phyloP scores from a whole-genome alignment of 176 grass and related monocot genomes.

The Urochloa ruziziensis region DNA sequence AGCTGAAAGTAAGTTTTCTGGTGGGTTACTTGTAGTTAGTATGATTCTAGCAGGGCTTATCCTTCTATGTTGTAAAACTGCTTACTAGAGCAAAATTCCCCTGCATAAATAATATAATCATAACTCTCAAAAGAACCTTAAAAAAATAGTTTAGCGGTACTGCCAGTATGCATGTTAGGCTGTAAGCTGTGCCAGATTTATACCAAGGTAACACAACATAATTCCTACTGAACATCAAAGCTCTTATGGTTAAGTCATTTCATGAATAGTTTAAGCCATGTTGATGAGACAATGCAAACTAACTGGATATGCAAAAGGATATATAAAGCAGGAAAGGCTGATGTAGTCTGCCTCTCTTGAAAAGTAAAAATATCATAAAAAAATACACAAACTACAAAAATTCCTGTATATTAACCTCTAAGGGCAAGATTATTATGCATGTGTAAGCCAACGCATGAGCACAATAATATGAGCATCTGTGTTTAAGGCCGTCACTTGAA shows the following conservation, averaged over 20 bases:
- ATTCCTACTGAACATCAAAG: conserved; percentile 3
- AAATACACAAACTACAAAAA: conserved; percentile 16
- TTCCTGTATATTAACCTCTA: conserved; percentile 24
- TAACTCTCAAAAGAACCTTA: background rate
- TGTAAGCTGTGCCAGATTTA: background rate
- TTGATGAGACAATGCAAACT: conserved; percentile 28
- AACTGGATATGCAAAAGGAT: conserved; percentile 38
- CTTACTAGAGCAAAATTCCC: background rate
- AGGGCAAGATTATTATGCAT: conserved; percentile 19
- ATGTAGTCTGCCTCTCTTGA: background rate
- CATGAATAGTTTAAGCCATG: conserved; percentile 1
- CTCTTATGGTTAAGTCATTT: background rate
- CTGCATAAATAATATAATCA: background rate
- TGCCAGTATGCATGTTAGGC: background rate
- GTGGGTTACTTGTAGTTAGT: background rate
- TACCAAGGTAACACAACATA: background rate
- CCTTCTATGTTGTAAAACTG: background rate
- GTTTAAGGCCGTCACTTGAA: conserved; percentile 2
- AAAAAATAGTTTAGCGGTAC: background rate
- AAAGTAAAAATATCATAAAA: background rate
- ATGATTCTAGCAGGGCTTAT: background rate
- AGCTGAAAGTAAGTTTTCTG: background rate
- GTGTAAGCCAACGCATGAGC: conserved; percentile 5
- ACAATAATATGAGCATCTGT: conserved; percentile 33
- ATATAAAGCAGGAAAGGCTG: conserved; percentile 12